A percentile compares a stretch with the other conserved stretches of the same genome.
Conservation (phyloP, 345 rosid species). For the Stellera chamaejasme region DNA sequence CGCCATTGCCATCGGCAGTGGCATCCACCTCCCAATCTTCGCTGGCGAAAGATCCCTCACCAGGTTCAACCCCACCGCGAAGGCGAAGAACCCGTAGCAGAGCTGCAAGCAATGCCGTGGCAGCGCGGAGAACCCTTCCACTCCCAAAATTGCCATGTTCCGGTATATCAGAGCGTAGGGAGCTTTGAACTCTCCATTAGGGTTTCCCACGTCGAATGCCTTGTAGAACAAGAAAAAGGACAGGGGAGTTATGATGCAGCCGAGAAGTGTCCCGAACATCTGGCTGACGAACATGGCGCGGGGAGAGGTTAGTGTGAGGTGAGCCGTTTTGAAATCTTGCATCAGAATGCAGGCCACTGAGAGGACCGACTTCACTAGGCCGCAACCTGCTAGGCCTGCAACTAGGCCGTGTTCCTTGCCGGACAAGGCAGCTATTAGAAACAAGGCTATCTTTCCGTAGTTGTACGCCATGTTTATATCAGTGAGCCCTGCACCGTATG, state of each 20-base stretch:
- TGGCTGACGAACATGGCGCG: conserved; percentile 88
- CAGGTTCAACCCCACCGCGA: conserved; percentile 57
- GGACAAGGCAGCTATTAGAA: conserved; percentile 63
- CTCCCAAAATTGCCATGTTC: conserved; percentile 66
- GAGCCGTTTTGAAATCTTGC: conserved; percentile 97
- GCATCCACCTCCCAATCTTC: conserved; percentile 71
- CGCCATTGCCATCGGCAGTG: conserved; percentile 89
- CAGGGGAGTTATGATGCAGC: conserved; percentile 65
- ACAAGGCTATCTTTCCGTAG: conserved; percentile 90
- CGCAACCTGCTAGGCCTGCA: conserved; percentile 85
- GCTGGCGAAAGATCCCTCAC: conserved; percentile 52
- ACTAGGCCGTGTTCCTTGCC: conserved; percentile 76
- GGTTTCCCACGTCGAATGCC: conserved; percentile 88
- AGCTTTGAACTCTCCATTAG: conserved; percentile 81
- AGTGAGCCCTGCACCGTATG: conserved; percentile 92
- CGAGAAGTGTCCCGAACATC: conserved; percentile 62
- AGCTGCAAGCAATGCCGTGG: conserved; percentile 51
- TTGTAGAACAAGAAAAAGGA: conserved; percentile 87
- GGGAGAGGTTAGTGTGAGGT: conserved; percentile 71
- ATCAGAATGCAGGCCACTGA: conserved; percentile 81
- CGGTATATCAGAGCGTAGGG: conserved; percentile 89
- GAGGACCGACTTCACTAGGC: conserved; percentile 82
- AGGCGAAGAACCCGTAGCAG: conserved; percentile 56
- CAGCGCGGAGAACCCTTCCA: conserved; percentile 57
- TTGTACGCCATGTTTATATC: conserved; percentile 97